These are phyloP conservation scores for Tubosaeta sp. DNA, from an alignment of 768 basidiomycete genomes.

Conservation along the genomic window DNA sequence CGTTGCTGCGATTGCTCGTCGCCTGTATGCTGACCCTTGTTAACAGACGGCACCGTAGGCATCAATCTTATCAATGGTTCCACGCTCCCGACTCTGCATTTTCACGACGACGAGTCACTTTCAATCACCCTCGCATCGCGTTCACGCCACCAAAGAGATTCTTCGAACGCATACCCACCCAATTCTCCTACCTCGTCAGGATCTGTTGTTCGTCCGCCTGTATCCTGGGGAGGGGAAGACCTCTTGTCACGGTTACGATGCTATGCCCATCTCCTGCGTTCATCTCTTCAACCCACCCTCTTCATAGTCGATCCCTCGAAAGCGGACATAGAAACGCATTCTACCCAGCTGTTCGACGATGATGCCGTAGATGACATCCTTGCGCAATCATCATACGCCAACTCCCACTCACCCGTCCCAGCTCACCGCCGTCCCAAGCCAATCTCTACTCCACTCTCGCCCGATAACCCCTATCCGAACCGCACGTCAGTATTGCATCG, in stretches of 20 bases:
- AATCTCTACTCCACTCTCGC: conserved; percentile 38
- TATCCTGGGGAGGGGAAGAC: conserved; percentile 86
- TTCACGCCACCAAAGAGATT: conserved; percentile 31
- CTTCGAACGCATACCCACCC: conserved; percentile 57
- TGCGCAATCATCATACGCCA: conserved; percentile 69
- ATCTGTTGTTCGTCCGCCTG: conserved; percentile 38
- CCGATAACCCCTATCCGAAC: conserved; percentile 53
- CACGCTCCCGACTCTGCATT: conserved; percentile 85
- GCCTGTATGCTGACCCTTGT: not conserved
- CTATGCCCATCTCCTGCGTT: conserved; percentile 80
- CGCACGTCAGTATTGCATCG: conserved; percentile 78
- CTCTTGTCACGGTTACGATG: conserved; percentile 69
- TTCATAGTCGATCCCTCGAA: conserved; percentile 92
- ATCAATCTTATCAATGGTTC: conserved; percentile 85
- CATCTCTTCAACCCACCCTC: conserved; percentile 77
- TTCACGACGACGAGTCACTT: conserved; percentile 94
- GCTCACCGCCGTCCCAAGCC: conserved; percentile 74
- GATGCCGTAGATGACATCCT: conserved; percentile 87
- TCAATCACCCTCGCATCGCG: conserved; percentile 56
- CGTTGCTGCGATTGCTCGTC: conserved; percentile 22
- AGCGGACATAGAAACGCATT: conserved; percentile 89
- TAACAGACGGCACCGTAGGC: conserved; percentile 77
- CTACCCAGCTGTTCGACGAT: conserved; percentile 77
- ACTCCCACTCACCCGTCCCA: conserved; percentile 80
- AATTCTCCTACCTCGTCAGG: conserved; percentile 45